Conservation (phyloP, 2,329 filamentous ascomycete genomes). For the Diaporthe destruens region DNA sequence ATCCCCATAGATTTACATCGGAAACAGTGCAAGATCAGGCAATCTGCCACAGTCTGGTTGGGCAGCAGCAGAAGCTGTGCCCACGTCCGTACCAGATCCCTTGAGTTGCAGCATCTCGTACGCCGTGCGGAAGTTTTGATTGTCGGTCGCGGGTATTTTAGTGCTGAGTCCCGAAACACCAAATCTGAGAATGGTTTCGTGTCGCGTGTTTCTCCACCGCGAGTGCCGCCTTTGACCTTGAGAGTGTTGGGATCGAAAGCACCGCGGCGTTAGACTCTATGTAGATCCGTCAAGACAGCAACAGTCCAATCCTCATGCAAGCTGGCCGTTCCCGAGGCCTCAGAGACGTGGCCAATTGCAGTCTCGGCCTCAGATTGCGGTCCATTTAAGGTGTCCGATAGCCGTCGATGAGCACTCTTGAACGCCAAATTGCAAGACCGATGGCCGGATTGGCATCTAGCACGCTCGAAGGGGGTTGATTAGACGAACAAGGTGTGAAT, state of each 20-base stretch:
- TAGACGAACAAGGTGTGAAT: slow-evolving; percentile 1
- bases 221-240: slow-evolving; percentile 22
- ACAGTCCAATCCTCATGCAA: slow-evolving; percentile 5
- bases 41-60: slow-evolving; percentile 10
- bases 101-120: slow-evolving; percentile 29
- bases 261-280: slow-evolving; percentile 21
- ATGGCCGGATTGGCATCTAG: slow-evolving; percentile 27
- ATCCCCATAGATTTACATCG: not conserved
- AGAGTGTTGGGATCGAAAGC: not conserved
- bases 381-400: slow-evolving; percentile 23
- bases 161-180: slow-evolving; percentile 38
- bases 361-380: slow-evolving; percentile 12
- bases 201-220: slow-evolving; percentile 33
- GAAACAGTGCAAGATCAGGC: slow-evolving; percentile 2
- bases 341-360: slow-evolving; percentile 15
- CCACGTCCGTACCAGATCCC: slow-evolving; percentile 3
- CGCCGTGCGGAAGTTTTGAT: slow-evolving; percentile 10
- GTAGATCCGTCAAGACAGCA: slow-evolving; percentile 21
- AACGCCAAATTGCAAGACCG: slow-evolving; percentile 35
- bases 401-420: slow-evolving; percentile 31
- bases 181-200: slow-evolving; percentile 36
- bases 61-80: slow-evolving; percentile 8
- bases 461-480: slow-evolving; percentile 2
- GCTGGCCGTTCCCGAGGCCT: slow-evolving; percentile 6
- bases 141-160: slow-evolving; percentile 21